Percentiles rank a stretch among this genome's conserved stretches.
These are phyloP conservation scores for Xylariaceae sp. DNA, from an alignment of 2,329 filamentous ascomycete species.

Conservation along the genomic window DNA sequence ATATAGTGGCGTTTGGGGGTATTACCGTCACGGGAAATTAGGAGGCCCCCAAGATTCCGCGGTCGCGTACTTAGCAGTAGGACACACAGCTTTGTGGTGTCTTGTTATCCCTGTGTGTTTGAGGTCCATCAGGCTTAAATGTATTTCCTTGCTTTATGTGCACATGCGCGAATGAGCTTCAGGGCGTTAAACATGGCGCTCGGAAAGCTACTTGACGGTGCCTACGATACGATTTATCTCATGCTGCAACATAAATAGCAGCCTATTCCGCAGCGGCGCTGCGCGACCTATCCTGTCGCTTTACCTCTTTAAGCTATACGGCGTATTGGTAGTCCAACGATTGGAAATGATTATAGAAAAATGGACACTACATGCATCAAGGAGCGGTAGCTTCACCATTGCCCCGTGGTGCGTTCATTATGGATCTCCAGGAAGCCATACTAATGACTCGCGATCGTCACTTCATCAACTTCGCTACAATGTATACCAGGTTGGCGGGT, in stretches of 20 bases:
- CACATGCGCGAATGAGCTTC: neutral
- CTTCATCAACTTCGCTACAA: too few species aligned
- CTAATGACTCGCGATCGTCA: too few species aligned
- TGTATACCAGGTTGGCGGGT: too few species aligned
- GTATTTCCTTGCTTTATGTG: neutral
- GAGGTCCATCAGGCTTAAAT: neutral
- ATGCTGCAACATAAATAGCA: neutral
- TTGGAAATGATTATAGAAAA: too few species aligned
- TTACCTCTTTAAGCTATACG: too few species aligned
- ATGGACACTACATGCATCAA: too few species aligned
- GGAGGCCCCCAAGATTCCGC: neutral
- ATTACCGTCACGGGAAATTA: neutral
- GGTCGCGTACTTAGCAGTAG: slow-evolving; percentile 1
- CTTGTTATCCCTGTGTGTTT: neutral
- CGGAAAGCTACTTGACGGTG: slow-evolving; percentile 3
- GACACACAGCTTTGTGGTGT: slow-evolving; percentile 4
- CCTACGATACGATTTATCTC: neutral
- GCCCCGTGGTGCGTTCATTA: too few species aligned
- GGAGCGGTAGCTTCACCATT: too few species aligned
- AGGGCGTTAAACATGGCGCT: slow-evolving; percentile 4
- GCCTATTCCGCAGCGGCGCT: too few species aligned
- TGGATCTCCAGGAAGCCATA: too few species aligned
- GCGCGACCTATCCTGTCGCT: too few species aligned
- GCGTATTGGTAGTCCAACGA: too few species aligned
- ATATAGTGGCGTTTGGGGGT: slow-evolving; percentile 17